phyloP scores from a whole-genome alignment of 805 yeast genomes.

The Candida germanica region DNA sequence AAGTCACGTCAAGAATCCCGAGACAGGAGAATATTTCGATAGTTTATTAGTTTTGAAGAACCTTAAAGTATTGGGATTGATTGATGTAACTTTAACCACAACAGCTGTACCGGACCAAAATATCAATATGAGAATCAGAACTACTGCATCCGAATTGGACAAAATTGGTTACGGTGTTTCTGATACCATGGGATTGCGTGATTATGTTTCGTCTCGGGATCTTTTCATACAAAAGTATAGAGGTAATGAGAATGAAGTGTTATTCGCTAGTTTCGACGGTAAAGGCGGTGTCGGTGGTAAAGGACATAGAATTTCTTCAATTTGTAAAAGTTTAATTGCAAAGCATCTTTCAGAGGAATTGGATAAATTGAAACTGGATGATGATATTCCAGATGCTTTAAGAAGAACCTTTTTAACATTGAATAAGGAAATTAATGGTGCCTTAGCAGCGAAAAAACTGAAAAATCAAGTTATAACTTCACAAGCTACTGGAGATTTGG shows the following conservation, averaged over 20 bases:
- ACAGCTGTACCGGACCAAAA: slow-evolving; percentile 87
- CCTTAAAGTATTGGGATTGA: slow-evolving; percentile 73
- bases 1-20: slow-evolving; percentile 52
- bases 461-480: slow-evolving; percentile 39
- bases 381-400: slow-evolving; percentile 68
- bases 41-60: slow-evolving; percentile 60
- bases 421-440: slow-evolving; percentile 77
- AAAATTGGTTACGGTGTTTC: slow-evolving; percentile 87
- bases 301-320: slow-evolving; percentile 56
- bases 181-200: slow-evolving; percentile 72
- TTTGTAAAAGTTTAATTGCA: slow-evolving; percentile 71
- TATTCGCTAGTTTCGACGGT: slow-evolving; percentile 86
- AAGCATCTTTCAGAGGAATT: slow-evolving; percentile 68
- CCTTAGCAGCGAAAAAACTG: slow-evolving; percentile 44
- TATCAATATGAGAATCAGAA: slow-evolving; percentile 78
- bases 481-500: slow-evolving; percentile 25
- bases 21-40: slow-evolving; percentile 63
- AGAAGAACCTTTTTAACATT: slow-evolving; percentile 75
- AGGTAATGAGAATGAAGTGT: slow-evolving; percentile 76
- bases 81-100: slow-evolving; percentile 93
- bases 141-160: slow-evolving; percentile 78
- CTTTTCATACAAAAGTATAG: slow-evolving; percentile 83
- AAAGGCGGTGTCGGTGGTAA: slow-evolving; percentile 51
- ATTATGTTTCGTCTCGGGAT: slow-evolving; percentile 71
- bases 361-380: slow-evolving; percentile 34